These are phyloP conservation scores for Termitomyces sp. DNA, from an alignment of 768 basidiomycete species.

Conservation along the genomic window DNA sequence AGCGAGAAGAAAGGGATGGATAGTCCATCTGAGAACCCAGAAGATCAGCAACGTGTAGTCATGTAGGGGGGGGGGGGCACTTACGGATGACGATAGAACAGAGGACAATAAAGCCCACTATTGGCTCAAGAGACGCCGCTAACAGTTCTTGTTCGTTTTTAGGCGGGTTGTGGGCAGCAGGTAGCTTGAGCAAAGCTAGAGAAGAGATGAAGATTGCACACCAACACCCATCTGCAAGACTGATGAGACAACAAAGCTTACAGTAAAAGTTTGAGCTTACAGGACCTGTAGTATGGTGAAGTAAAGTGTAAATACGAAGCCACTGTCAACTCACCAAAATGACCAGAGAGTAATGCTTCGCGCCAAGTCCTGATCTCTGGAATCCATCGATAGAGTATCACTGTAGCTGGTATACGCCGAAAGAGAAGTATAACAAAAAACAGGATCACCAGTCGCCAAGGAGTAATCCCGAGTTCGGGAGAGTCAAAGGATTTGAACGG, in stretches of 20 bases:
- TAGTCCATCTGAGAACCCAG: slow-evolving; percentile 11
- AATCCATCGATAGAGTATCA: slow-evolving; percentile 76
- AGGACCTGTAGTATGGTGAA: slow-evolving; percentile 37
- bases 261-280: slow-evolving; percentile 28
- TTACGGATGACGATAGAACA: slow-evolving; percentile 80
- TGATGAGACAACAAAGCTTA: neutral
- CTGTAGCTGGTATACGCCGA: slow-evolving; percentile 75
- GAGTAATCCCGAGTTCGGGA: slow-evolving; percentile 54
- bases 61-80: slow-evolving; percentile 21
- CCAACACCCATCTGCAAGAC: slow-evolving; percentile 79
- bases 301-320: neutral
- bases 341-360: slow-evolving; percentile 88
- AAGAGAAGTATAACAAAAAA: slow-evolving; percentile 66
- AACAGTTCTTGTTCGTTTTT: slow-evolving; percentile 68
- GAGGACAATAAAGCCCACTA: slow-evolving; percentile 86
- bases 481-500: slow-evolving; percentile 59
- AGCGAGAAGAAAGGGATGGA: slow-evolving; percentile 18
- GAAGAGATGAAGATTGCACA: slow-evolving; percentile 84
- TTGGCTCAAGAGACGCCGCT: slow-evolving; percentile 67
- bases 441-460: slow-evolving; percentile 70
- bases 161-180: slow-evolving; percentile 55
- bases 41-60: neutral
- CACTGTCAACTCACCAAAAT: slow-evolving; percentile 59
- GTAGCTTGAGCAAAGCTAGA: slow-evolving; percentile 60
- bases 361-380: slow-evolving; percentile 83